These are phyloP conservation scores for Alternaria alternata DNA, from an alignment of 2,329 filamentous ascomycete species.

Conservation along the genomic window DNA sequence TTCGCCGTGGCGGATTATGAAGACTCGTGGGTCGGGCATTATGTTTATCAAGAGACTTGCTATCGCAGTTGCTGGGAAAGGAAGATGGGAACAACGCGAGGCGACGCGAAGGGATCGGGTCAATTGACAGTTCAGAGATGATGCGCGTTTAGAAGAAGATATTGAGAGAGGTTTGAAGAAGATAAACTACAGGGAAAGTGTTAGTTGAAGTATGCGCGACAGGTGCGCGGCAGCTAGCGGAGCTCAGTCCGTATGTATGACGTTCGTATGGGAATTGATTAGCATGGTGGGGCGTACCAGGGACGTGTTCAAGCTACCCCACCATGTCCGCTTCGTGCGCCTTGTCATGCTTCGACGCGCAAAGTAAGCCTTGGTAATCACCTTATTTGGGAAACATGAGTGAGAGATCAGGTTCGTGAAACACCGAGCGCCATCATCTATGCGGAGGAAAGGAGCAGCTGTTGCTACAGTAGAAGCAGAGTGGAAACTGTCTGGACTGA, in stretches of 20 bases:
- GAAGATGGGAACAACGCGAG: background rate
- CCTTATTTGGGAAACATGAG: background rate
- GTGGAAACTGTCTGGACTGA: background rate
- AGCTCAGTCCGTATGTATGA: conserved; percentile 19
- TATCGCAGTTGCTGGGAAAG: background rate
- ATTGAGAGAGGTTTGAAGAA: background rate
- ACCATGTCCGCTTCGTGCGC: conserved; percentile 3
- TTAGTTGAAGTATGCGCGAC: background rate
- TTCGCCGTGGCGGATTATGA: conserved; percentile 80
- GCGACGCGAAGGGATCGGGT: background rate
- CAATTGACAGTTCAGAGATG: background rate
- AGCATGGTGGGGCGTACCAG: conserved; percentile 31
- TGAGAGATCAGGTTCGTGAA: background rate
- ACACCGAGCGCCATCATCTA: background rate
- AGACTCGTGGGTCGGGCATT: conserved; percentile 59
- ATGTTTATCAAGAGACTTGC: background rate
- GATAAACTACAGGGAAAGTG: background rate
- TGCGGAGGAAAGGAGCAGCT: too few species aligned
- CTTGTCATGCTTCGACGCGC: conserved; percentile 11
- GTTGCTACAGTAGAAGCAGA: background rate
- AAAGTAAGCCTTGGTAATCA: conserved; percentile 31
- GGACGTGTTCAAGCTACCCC: conserved; percentile 14
- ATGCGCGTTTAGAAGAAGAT: background rate
- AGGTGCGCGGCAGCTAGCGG: conserved; percentile 11
- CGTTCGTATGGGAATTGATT: conserved; percentile 15